Conservation (phyloP, 805 yeast genomes). For the Blastobotrys terrestris region DNA sequence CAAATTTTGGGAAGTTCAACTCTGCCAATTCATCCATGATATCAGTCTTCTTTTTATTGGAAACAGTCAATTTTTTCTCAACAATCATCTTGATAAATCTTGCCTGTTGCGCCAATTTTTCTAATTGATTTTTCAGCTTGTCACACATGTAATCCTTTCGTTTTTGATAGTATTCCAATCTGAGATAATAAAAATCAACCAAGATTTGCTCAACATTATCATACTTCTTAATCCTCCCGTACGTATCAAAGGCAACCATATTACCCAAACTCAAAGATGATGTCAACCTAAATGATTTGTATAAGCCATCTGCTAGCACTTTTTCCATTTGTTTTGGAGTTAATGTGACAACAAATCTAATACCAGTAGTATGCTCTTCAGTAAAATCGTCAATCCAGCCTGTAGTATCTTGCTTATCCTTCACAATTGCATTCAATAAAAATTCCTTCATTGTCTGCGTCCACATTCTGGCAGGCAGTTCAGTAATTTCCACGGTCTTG, state of each 20-base stretch:
- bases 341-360: slow-evolving; percentile 72
- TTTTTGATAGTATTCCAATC: slow-evolving; percentile 84
- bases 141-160: slow-evolving; percentile 76
- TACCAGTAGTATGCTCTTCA: slow-evolving; percentile 83
- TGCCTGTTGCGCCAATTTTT: slow-evolving; percentile 74
- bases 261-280: slow-evolving; percentile 66
- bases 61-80: slow-evolving; percentile 60
- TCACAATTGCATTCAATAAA: slow-evolving; percentile 55
- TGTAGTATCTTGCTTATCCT: slow-evolving; percentile 53
- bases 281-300: slow-evolving; percentile 76
- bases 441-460: slow-evolving; percentile 84
- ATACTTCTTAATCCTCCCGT: slow-evolving; percentile 80
- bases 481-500: slow-evolving; percentile 80
- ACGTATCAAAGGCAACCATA: slow-evolving; percentile 94
- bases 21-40: slow-evolving; percentile 58
- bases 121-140: slow-evolving; percentile 66
- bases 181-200: slow-evolving; percentile 74
- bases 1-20: slow-evolving; percentile 65
- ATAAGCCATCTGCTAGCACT: slow-evolving; percentile 64
- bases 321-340: slow-evolving; percentile 78
- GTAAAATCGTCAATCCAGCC: slow-evolving; percentile 90
- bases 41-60: slow-evolving; percentile 63
- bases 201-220: slow-evolving; percentile 70
- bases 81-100: slow-evolving; percentile 87
- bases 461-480: slow-evolving; percentile 90